A percentile compares a stretch with the other conserved stretches of the same genome.
phyloP scores from a whole-genome alignment of 306 rosid genomes.

The Cyclanthera cordifolia region DNA sequence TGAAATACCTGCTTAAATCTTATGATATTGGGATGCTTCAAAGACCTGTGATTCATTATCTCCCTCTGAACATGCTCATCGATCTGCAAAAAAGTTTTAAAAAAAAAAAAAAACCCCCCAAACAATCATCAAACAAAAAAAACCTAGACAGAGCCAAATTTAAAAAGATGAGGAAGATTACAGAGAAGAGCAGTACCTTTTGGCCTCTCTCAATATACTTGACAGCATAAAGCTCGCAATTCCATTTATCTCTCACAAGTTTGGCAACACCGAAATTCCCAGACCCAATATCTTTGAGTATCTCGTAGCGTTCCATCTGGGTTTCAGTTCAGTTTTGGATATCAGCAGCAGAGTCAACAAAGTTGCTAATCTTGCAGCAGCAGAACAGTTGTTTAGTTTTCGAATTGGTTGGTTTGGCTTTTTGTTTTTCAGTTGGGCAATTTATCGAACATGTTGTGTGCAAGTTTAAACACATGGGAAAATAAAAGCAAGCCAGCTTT shows the following conservation, averaged over 20 bases:
- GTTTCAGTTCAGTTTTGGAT: not conserved
- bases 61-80: slow-evolving; percentile 95
- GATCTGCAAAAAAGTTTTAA: slow-evolving; percentile 68
- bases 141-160: too few species aligned
- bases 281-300: slow-evolving; percentile 75
- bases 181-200: slow-evolving; percentile 37
- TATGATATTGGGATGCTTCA: slow-evolving; percentile 91
- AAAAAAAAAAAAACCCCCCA: not conserved
- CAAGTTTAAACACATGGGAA: not conserved
- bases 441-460: slow-evolving; percentile 8
- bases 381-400: not conserved
- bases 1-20: slow-evolving; percentile 82
- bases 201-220: slow-evolving; percentile 85
- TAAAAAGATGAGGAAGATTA: not conserved
- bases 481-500: too few species aligned
- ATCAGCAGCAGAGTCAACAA: not conserved
- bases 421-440: not conserved
- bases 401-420: not conserved
- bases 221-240: slow-evolving; percentile 69
- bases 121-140: not conserved
- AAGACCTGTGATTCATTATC: slow-evolving; percentile 83
- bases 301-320: slow-evolving; percentile 70
- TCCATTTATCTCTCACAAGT: slow-evolving; percentile 62
- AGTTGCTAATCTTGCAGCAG: not conserved
- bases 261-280: slow-evolving; percentile 97